These are phyloP conservation scores for Fusarium sp. DNA, from an alignment of 2,329 filamentous ascomycete genomes.

Conservation along the genomic window DNA sequence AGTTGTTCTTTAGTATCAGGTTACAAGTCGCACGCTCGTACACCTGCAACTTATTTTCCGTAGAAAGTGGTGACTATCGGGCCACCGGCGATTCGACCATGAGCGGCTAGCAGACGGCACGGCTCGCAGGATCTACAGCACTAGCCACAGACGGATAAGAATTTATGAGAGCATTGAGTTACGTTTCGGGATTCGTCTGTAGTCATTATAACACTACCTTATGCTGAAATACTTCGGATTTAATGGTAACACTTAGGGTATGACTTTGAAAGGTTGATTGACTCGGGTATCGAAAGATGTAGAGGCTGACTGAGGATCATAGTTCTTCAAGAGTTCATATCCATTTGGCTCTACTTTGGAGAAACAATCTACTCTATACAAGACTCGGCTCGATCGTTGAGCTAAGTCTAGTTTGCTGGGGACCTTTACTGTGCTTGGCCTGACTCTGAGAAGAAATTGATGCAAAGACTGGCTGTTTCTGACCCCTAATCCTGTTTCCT, in stretches of 20 bases:
- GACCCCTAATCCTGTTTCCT: constrained; percentile 50
- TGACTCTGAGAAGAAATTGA: background rate
- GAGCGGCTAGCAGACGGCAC: background rate
- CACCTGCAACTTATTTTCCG: no score
- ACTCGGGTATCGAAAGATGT: no score
- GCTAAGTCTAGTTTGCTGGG: no score
- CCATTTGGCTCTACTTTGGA: no score
- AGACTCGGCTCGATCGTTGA: background rate
- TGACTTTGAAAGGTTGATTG: background rate
- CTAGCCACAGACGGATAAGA: background rate
- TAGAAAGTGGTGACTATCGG: no score
- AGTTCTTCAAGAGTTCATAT: background rate
- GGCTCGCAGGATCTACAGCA: background rate
- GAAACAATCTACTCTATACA: no score
- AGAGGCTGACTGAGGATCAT: background rate
- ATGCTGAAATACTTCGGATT: background rate
- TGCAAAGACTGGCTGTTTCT: no score
- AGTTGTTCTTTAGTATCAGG: background rate
- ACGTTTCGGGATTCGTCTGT: no score
- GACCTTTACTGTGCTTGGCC: background rate
- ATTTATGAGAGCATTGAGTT: background rate
- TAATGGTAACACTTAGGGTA: no score
- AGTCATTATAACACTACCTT: background rate
- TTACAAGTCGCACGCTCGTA: no score
- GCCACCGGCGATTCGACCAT: background rate